These are phyloP conservation scores for Rhizophora apiculata DNA, from an alignment of 345 rosid species.

Conservation along the genomic window DNA sequence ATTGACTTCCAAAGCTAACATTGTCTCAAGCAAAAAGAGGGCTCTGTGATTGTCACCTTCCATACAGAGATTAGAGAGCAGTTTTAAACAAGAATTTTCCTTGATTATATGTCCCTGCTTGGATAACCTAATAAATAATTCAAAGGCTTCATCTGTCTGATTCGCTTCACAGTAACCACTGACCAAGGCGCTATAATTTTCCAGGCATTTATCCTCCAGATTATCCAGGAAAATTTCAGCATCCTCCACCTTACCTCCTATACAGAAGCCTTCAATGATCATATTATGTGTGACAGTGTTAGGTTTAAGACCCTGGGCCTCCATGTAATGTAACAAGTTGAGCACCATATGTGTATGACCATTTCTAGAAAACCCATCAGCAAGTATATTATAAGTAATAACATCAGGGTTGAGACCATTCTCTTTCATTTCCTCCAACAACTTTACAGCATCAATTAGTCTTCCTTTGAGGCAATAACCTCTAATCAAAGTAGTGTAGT, in stretches of 20 bases:
- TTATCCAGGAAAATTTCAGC: constrained; percentile 51
- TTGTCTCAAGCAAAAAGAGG: constrained; percentile 30
- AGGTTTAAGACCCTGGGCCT: constrained; percentile 45
- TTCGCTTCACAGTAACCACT: constrained; percentile 57
- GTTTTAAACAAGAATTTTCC: constrained; percentile 46
- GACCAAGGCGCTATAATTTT: constrained; percentile 52
- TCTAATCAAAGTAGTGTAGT: constrained; percentile 65
- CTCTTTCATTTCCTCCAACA: constrained; percentile 53
- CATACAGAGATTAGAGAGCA: constrained; percentile 41
- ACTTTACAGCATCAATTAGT: constrained; percentile 37
- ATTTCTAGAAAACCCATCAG: constrained; percentile 45
- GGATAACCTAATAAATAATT: constrained; percentile 32
- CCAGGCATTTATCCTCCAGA: constrained; percentile 34
- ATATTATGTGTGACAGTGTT: constrained; percentile 40
- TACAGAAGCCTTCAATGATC: constrained; percentile 70
- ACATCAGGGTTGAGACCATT: constrained; percentile 50
- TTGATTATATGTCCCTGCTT: constrained; percentile 30
- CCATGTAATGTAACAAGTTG: constrained; percentile 35
- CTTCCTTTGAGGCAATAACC: constrained; percentile 59
- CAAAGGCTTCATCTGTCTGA: constrained; percentile 39
- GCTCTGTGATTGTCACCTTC: constrained; percentile 43
- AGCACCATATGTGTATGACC: constrained; percentile 40
- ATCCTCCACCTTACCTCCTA: constrained; percentile 51
- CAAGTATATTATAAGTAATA: constrained; percentile 51
- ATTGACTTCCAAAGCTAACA: constrained; percentile 40